Conservation (phyloP, 345 rosid genomes). For the Rubroshorea leprosula region DNA sequence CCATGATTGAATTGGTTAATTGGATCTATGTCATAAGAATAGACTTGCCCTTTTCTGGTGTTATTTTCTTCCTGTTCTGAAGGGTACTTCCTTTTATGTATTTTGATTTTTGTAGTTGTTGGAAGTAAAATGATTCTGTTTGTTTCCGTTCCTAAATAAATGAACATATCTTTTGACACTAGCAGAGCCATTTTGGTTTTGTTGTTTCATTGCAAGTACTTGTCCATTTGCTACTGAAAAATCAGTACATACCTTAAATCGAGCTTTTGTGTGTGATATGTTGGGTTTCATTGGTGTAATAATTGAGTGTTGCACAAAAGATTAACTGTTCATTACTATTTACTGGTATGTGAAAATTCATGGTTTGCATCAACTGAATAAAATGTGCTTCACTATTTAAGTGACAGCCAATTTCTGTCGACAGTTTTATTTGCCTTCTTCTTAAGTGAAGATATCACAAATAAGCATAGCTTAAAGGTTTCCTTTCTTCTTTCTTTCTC, state of each 20-base stretch:
- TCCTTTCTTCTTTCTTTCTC: background rate
- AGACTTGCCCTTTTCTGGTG: too few relatives aligned
- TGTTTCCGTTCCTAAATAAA: conserved; percentile 16
- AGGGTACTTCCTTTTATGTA: conserved; percentile 7
- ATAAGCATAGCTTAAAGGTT: background rate
- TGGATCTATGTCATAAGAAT: too few relatives aligned
- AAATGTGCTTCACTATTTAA: background rate
- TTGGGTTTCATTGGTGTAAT: background rate
- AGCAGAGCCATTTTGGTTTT: background rate
- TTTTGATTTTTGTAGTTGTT: conserved; percentile 2
- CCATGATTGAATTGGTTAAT: too few relatives aligned
- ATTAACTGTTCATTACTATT: conserved; percentile 1
- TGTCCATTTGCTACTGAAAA: background rate
- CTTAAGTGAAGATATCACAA: too few relatives aligned
- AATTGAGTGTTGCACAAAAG: conserved; percentile 8
- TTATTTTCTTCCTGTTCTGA: conserved; percentile 3
- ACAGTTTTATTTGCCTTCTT: background rate
- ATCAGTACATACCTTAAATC: background rate
- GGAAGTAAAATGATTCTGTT: conserved; percentile 18
- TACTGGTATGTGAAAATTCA: too few relatives aligned
- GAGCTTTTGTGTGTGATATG: background rate
- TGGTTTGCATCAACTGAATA: background rate
- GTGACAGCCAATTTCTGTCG: background rate
- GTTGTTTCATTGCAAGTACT: background rate
- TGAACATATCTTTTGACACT: conserved; percentile 13